Base-by-base conservation (phyloP, 345 rosid species). In the Eucalyptus erythrocorys region DNA sequence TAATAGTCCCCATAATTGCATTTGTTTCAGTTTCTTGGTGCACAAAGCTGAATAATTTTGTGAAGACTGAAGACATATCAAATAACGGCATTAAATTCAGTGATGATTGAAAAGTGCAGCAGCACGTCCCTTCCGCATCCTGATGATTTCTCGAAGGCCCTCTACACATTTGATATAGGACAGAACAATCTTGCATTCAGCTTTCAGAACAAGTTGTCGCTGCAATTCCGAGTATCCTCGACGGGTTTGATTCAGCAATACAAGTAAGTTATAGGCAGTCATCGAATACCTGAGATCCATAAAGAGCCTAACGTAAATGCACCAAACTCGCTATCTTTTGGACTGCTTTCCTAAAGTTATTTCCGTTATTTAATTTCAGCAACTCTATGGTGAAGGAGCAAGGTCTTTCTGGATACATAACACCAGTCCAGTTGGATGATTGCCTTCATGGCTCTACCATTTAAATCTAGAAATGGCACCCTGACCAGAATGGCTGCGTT, bases 321-420 rank as follows among this genome's bases (percentile, higher is more conserved):
- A 24, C 59, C 22, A 5, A 15, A 86, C 17, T 47, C 3, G 64
- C 19, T 3, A 48, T 48, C 24, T 4, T 15, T 19, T 64, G 32
- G 7, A 64, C 19, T 64, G 19, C 9, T 64, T 64, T n/a, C 24
- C 15, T 27, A 4, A 42, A 86, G 40, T 42, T 34, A 7, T 21
- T 43, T 27, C 48, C 34, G 17, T 22, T 85, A 7, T 87, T 10
- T 37, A 14, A 6, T 64, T 88, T 66, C 87, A 93, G 95, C 91
- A 79, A 79, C 85, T 95, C 42, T 90, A 93, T 48, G 79, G 42
- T 8, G 87, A 79, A 43, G 97, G 94, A 0, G 96, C 95, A 11
- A 92, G 96, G 86, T 91, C 93, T 51, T 94, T 95, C 88, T 93
- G 94, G 95, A 85, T 93, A 87, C 97, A 95, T 61, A 94, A 91